phyloP scores from a whole-genome alignment of 345 rosid species.

The Boechera stricta region DNA sequence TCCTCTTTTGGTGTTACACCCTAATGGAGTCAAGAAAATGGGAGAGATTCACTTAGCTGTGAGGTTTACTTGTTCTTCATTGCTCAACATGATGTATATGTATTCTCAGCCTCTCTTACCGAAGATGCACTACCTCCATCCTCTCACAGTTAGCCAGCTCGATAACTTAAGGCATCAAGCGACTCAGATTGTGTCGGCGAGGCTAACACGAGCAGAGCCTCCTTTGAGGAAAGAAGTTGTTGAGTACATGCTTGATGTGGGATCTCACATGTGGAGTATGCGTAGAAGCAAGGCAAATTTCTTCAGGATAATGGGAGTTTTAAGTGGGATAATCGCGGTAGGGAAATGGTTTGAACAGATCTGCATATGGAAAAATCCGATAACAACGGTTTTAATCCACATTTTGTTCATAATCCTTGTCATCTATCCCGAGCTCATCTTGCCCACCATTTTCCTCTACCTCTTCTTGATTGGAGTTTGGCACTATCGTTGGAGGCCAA shows the following conservation, averaged over 20 bases:
- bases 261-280: conserved; percentile 99
- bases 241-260: conserved; percentile 97
- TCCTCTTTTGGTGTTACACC: conserved; percentile 77
- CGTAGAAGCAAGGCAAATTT: conserved; percentile 93
- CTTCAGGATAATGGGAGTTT: conserved; percentile 50
- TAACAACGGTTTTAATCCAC: conserved; percentile 82
- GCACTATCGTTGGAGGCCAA: conserved; percentile 85
- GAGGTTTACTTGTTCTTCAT: conserved; percentile 71
- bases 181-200: conserved; percentile 75
- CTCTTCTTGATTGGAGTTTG: conserved; percentile 88
- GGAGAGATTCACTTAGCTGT: conserved; percentile 91
- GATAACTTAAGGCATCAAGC: conserved; percentile 91
- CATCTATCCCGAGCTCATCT: conserved; percentile 81
- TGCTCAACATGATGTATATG: conserved; percentile 83
- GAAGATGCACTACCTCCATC: conserved; percentile 91
- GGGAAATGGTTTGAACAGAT: conserved; percentile 92
- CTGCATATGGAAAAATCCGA: conserved; percentile 87
- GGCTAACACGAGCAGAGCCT: conserved; percentile 89
- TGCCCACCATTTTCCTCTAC: conserved; percentile 86
- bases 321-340: conserved; percentile 68
- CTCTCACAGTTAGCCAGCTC: conserved; percentile 82
- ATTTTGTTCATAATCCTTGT: conserved; percentile 72
- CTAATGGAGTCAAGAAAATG: conserved; percentile 84
- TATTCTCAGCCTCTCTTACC: conserved; percentile 82
- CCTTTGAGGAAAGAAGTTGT: conserved; percentile 87